phyloP scores from a whole-genome alignment of 305 asterid genomes.

The Fraxinus velutina region DNA sequence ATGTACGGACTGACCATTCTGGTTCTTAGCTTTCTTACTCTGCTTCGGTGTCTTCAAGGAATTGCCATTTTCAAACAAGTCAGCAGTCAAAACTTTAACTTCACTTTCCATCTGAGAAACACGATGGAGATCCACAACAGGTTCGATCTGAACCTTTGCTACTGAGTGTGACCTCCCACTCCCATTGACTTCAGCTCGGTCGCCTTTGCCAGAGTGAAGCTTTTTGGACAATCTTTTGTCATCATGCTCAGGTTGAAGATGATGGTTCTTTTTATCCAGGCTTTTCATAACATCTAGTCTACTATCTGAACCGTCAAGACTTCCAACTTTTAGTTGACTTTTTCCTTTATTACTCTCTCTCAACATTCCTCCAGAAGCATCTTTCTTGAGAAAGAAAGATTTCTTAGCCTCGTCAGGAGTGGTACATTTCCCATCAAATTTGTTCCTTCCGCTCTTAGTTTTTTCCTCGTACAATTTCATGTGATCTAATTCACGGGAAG shows the following conservation, averaged over 20 bases:
- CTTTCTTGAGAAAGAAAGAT: slow-evolving; percentile 44
- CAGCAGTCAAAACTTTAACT: slow-evolving; percentile 28
- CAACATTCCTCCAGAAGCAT: slow-evolving; percentile 45
- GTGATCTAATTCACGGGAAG: slow-evolving; percentile 33
- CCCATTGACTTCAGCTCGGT: slow-evolving; percentile 42
- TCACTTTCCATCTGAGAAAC: slow-evolving; percentile 53
- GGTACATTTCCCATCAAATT: slow-evolving; percentile 39
- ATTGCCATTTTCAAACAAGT: slow-evolving; percentile 40
- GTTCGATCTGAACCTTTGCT: slow-evolving; percentile 53
- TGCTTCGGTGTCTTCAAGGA: slow-evolving; percentile 32
- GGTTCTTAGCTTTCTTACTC: slow-evolving; percentile 41
- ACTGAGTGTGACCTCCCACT: slow-evolving; percentile 56
- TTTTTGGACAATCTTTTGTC: slow-evolving; percentile 54
- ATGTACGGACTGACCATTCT: slow-evolving; percentile 28
- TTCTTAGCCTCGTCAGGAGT: slow-evolving; percentile 49
- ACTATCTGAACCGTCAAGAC: slow-evolving; percentile 36
- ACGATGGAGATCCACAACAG: slow-evolving; percentile 28
- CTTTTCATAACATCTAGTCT: slow-evolving; percentile 23
- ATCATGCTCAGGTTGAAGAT: slow-evolving; percentile 38
- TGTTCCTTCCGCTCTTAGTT: slow-evolving; percentile 42
- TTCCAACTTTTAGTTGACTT: slow-evolving; percentile 38
- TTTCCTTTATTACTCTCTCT: slow-evolving; percentile 46
- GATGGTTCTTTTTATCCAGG: slow-evolving; percentile 47
- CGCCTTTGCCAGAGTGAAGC: slow-evolving; percentile 19
- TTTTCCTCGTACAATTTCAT: slow-evolving; percentile 33